Percentiles rank a stretch among this genome's conserved stretches.
These are phyloP conservation scores for Krasilnikovozyma curviuscula DNA, from an alignment of 768 basidiomycete species.

Conservation along the genomic window DNA sequence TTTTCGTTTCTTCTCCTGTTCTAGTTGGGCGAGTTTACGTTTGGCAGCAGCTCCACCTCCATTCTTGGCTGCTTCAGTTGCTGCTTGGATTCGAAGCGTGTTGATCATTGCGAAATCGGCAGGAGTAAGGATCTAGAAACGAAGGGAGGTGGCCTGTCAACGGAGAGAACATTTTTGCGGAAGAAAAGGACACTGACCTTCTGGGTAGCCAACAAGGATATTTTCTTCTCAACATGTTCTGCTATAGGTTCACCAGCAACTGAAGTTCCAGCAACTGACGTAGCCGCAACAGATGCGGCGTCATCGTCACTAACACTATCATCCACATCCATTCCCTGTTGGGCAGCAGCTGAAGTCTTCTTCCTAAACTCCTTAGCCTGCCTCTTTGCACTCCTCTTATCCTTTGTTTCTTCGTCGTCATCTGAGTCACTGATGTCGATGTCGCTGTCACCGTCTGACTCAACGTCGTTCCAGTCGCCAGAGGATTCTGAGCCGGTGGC, in stretches of 20 bases:
- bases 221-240: neutral
- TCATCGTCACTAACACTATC: neutral
- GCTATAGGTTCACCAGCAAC: neutral
- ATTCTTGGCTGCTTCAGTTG: constrained; percentile 45
- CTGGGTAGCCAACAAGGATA: constrained; percentile 8
- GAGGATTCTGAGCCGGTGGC: constrained; percentile 4
- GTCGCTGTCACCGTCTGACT: constrained; percentile 10
- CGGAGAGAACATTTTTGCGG: neutral
- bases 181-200: neutral
- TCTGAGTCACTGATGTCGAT: constrained; percentile 10
- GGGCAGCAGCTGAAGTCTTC: neutral
- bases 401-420: constrained; percentile 10
- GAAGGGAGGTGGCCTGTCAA: neutral
- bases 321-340: neutral
- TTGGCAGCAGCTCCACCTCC: constrained; percentile 56
- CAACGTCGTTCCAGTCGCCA: constrained; percentile 11
- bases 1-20: constrained; percentile 43
- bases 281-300: neutral
- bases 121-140: constrained; percentile 70
- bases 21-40: constrained; percentile 66
- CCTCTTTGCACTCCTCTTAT: constrained; percentile 7
- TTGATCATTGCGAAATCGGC: constrained; percentile 85
- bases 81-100: constrained; percentile 66
- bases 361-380: constrained; percentile 4
- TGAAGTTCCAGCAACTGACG: neutral